phyloP scores from a whole-genome alignment of 164 flowering plant genomes.

The Sextonia rubra region DNA sequence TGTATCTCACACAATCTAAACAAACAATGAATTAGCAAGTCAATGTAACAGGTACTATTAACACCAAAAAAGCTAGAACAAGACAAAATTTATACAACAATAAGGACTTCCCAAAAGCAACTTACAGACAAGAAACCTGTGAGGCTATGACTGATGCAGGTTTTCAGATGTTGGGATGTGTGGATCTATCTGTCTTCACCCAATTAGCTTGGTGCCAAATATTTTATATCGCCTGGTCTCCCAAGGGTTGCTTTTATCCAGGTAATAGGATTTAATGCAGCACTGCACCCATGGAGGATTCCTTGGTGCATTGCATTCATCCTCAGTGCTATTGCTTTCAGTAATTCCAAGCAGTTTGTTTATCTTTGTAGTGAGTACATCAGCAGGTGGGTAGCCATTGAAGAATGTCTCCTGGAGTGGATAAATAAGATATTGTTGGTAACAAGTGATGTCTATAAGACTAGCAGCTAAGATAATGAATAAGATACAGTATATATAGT shows the following conservation, averaged over 20 bases:
- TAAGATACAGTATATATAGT: background rate
- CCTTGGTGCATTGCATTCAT: constrained; percentile 25
- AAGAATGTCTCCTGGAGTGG: constrained; percentile 47
- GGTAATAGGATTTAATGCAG: constrained; percentile 48
- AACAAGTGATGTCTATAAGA: background rate
- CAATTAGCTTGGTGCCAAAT: constrained; percentile 36
- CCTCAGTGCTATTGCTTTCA: constrained; percentile 20
- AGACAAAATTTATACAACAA: too few relatives aligned
- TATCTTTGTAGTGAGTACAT: constrained; percentile 27
- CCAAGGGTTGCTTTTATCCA: constrained; percentile 31
- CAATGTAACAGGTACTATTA: too few relatives aligned
- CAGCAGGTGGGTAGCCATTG: constrained; percentile 33
- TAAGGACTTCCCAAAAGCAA: too few relatives aligned
- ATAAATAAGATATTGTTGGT: background rate
- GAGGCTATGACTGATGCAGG: too few relatives aligned
- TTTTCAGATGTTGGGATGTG: background rate
- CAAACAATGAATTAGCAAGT: too few relatives aligned
- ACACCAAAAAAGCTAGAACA: too few relatives aligned
- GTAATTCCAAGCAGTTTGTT: constrained; percentile 49
- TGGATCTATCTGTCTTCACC: background rate
- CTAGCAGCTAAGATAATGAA: background rate
- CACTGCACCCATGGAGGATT: constrained; percentile 58
- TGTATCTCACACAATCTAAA: too few relatives aligned
- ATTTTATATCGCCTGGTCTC: constrained; percentile 44
- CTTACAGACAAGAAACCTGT: too few relatives aligned